Evolutionary conservation across 108 stramenopile species (phyloP), one percentile per base, ranked within the genome.

Genomic region (Nitzschia inconspicua): DNA sequence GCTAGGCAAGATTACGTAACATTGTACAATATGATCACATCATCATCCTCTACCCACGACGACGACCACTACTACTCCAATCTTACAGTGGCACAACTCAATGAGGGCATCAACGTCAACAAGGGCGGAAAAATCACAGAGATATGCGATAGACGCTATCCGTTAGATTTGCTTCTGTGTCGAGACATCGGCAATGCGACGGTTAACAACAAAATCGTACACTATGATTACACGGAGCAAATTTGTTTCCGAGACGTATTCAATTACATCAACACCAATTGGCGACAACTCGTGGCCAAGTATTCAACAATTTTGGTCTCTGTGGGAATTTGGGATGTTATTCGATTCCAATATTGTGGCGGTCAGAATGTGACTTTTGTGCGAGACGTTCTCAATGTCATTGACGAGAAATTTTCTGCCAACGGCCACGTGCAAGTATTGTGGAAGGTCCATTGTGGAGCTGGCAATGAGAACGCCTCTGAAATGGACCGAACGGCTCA

Each of bases 1-100:
- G 53, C 35, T 2, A 31, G 53, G 8, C 53, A 55, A 31, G 53
- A 55, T 19, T 55, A 55, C 23, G 34, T 36, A 37, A 55, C 53
- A 31, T 20, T 37, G 35, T 37, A 28, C 26, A 13, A 22, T 2
- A 16, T 49, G 48, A 29, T 49, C n/a, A n/a, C n/a, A n/a, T n/a
- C n/a, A n/a, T n/a, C n/a, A n/a, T n/a, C n/a, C 26, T 37, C 8
- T 37, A 49, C 16, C 24, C 16, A 19, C 26, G 26, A 49, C 2
- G 24, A 49, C 5, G 29, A 19, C 27, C 14, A 49, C 22, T n/a
- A 49, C 48, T n/a, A 16, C 22, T n/a, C 14, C 22, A 27, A 5
- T 3, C 7, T 1, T 9, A 2, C 6, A 2, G 1, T 49, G 48
- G 3, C 19, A 19, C 22, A 2, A 28, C 6, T 16, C 25, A 49